A percentile compares a stretch with the other conserved stretches of the same genome.
Evolutionary conservation across 192 early-diverging fungal genomes (phyloP).

Genomic region (Rhizophagus sp.): DNA sequence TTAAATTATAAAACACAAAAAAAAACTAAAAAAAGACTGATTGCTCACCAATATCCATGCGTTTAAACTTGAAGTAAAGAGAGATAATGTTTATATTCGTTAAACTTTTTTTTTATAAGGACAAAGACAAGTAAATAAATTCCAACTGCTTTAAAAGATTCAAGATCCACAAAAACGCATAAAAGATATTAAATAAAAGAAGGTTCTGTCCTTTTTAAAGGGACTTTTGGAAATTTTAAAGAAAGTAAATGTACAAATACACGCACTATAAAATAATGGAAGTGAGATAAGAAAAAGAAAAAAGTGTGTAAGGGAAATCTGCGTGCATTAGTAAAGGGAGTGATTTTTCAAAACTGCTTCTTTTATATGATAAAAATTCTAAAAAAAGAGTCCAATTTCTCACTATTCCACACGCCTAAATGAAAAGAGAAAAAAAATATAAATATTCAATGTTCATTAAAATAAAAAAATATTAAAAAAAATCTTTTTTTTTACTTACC

Average conservation of each 20-base stretch:
- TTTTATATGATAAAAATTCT: constrained; percentile 15
- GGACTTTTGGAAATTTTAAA: constrained; percentile 12
- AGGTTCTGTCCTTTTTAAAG: constrained; percentile 25
- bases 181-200: constrained; percentile 20
- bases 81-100: neutral
- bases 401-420: too few species aligned
- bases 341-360: constrained; percentile 6
- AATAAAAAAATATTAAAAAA: too few species aligned
- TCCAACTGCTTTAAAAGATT: constrained; percentile 6
- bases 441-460: too few species aligned
- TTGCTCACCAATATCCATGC: too few species aligned
- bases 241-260: constrained; percentile 9
- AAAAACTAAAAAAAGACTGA: too few species aligned
- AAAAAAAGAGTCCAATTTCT: too few species aligned
- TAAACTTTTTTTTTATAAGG: neutral
- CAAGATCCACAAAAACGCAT: constrained; percentile 19
- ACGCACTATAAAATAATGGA: constrained; percentile 15
- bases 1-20: too few species aligned
- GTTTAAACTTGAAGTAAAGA: too few species aligned
- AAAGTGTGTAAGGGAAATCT: constrained; percentile 6
- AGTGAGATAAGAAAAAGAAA: constrained; percentile 7
- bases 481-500: too few species aligned
- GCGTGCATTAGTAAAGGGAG: constrained; percentile 16
- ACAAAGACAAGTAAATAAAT: neutral
- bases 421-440: too few species aligned